Evolutionary conservation across 495 filamentous ascomycete genomes (phyloP).

Genomic region (Penicillium pancosmium): DNA sequence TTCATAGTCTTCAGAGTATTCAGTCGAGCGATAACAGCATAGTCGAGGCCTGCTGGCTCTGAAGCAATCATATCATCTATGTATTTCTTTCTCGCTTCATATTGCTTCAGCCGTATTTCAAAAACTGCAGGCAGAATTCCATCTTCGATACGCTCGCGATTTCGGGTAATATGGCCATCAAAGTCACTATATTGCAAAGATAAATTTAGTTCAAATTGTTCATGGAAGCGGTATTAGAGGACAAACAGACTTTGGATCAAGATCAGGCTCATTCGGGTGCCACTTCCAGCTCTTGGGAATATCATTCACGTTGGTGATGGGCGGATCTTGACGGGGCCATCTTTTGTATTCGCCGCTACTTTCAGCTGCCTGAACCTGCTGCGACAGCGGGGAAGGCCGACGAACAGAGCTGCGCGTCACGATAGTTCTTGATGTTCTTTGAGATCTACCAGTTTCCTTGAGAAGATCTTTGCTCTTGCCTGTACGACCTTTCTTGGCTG

Average conservation of each 20-base stretch:
- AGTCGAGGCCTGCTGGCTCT: neutral
- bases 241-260: neutral
- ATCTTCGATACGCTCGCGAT: neutral
- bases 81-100: neutral
- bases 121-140: neutral
- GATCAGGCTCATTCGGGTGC: neutral
- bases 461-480: too few species aligned
- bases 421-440: too few species aligned
- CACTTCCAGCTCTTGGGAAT: neutral
- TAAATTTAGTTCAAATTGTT: neutral
- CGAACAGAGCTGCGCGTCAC: neutral
- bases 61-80: neutral
- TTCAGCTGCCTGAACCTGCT: neutral
- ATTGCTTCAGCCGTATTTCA: neutral
- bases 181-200: neutral
- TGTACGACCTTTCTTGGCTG: too few species aligned
- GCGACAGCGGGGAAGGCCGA: neutral
- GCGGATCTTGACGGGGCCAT: constrained; percentile 6
- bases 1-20: neutral
- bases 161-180: neutral
- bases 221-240: neutral
- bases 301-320: neutral
- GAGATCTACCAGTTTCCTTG: too few species aligned
- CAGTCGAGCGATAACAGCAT: neutral
- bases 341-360: neutral